Evolutionary conservation across 2,329 filamentous ascomycete genomes (phyloP).

Genomic region (Fusarium floridanum): DNA sequence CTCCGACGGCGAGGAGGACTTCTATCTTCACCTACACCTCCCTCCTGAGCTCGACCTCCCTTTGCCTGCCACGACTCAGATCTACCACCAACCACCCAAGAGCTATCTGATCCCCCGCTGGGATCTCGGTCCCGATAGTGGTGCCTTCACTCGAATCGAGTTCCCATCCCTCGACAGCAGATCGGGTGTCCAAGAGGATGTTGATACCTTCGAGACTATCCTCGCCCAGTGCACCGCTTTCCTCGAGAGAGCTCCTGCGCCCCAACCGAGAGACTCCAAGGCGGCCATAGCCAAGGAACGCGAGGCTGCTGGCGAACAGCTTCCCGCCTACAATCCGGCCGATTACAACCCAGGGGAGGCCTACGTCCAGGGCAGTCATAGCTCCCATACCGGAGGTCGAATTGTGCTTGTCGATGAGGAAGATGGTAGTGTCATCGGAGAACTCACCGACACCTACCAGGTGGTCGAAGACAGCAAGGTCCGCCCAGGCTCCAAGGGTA

Average conservation of each 20-base stretch:
- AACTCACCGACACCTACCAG: conserved; percentile 85
- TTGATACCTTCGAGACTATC: conserved; percentile 97
- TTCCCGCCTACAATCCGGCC: conserved; percentile 82
- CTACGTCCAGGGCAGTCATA: conserved; percentile 75
- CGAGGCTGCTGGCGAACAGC: conserved; percentile 57
- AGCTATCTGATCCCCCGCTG: conserved; percentile 96
- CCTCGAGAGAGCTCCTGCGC: conserved; percentile 83
- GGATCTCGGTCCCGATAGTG: conserved; percentile 89
- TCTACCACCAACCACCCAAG: conserved; percentile 93
- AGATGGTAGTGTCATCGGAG: conserved; percentile 93
- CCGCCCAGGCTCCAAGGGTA: conserved; percentile 92
- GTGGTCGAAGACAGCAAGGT: conserved; percentile 82
- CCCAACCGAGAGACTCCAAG: conserved; percentile 54
- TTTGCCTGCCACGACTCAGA: conserved; percentile 93
- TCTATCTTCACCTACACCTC: conserved; percentile 95
- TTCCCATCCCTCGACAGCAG: conserved; percentile 82
- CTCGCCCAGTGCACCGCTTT: conserved; percentile 98
- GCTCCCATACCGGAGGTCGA: conserved; percentile 69
- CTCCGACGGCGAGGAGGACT: conserved; percentile 83
- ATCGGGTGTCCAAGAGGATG: conserved; percentile 85
- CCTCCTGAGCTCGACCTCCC: conserved; percentile 95
- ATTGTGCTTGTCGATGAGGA: conserved; percentile 97
- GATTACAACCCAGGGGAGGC: conserved; percentile 84
- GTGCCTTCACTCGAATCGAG: conserved; percentile 92
- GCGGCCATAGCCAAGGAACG: conserved; percentile 56